Evolutionary conservation across 1,284 basidiomycete genomes (phyloP).

Genomic region (Omphalotus olearius): DNA sequence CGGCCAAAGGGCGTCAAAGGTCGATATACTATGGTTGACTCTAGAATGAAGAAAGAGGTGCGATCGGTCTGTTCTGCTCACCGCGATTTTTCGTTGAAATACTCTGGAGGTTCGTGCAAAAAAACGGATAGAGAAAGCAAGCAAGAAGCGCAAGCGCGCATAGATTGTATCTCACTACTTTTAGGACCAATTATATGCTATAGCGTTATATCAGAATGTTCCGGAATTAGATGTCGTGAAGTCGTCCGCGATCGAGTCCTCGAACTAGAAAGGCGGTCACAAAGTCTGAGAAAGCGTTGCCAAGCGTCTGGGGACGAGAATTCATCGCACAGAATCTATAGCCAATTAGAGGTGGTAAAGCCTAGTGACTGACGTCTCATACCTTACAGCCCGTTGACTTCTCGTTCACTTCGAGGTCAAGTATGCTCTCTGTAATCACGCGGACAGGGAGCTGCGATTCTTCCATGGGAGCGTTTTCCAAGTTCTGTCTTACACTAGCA

Average conservation of each 20-base stretch:
- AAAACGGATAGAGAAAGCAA: conserved; percentile 65
- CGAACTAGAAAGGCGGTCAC: conserved; percentile 41
- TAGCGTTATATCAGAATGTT: neutral
- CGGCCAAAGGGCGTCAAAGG: conserved; percentile 96
- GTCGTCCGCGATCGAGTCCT: conserved; percentile 13
- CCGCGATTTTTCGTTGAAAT: conserved; percentile 1
- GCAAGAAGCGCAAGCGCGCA: conserved; percentile 51
- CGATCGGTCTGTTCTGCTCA: conserved; percentile 15
- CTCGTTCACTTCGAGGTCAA: conserved; percentile 55
- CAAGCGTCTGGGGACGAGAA: conserved; percentile 38
- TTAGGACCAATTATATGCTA: conserved; percentile 4
- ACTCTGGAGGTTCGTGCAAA: conserved; percentile 57
- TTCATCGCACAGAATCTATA: conserved; percentile 45
- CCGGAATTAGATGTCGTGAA: neutral
- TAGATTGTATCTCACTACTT: conserved; percentile 12
- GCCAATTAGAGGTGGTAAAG: conserved; percentile 5
- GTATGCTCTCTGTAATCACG: conserved; percentile 37
- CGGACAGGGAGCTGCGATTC: conserved; percentile 16
- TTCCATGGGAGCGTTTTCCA: conserved; percentile 23
- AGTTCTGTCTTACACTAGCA: conserved; percentile 45
- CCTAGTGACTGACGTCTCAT: conserved; percentile 9
- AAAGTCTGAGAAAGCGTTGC: conserved; percentile 47
- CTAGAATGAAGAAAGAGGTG: conserved; percentile 83
- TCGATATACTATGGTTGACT: conserved; percentile 88
- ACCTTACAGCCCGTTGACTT: conserved; percentile 55